Percentiles rank a stretch among this genome's conserved stretches.
Conservation (phyloP, 2,329 filamentous ascomycete species). For the Xylariaceae sp. region DNA sequence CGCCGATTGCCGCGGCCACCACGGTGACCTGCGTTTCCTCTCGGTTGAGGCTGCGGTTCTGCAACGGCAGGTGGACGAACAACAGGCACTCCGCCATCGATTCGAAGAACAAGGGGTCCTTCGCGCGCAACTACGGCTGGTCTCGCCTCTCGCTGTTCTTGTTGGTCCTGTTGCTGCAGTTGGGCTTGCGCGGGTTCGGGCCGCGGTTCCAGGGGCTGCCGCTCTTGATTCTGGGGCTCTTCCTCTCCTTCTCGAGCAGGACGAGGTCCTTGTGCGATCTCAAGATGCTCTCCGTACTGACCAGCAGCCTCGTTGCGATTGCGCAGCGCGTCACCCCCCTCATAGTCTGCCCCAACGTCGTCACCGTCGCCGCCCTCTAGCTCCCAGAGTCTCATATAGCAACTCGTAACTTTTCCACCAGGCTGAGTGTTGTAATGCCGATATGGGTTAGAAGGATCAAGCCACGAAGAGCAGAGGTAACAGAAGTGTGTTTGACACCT, state of each 20-base stretch:
- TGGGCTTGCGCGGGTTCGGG: conserved; percentile 16
- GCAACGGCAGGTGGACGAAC: conserved; percentile 21
- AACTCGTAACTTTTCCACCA: conserved; percentile 54
- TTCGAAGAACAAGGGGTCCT: conserved; percentile 55
- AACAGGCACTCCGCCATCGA: conserved; percentile 40
- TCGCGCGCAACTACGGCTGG: conserved; percentile 52
- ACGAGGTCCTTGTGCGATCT: conserved; percentile 23
- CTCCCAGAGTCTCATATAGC: conserved; percentile 88
- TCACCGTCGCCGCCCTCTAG: conserved; percentile 74
- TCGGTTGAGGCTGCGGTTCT: conserved; percentile 20
- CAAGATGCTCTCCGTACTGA: conserved; percentile 22
- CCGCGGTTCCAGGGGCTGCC: conserved; percentile 19
- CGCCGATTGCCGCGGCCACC: conserved; percentile 33
- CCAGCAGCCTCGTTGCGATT: conserved; percentile 19
- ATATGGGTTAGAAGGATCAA: conserved; percentile 79
- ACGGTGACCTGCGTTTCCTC: conserved; percentile 29
- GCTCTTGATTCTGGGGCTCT: conserved; percentile 28
- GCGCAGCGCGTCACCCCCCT: conserved; percentile 34
- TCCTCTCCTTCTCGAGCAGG: conserved; percentile 29
- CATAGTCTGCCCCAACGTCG: conserved; percentile 46
- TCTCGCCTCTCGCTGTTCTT: conserved; percentile 23
- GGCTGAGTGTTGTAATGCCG: conserved; percentile 75
- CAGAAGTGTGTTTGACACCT: conserved; percentile 92
- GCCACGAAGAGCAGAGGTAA: conserved; percentile 88
- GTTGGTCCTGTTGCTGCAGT: conserved; percentile 22